phyloP scores from a whole-genome alignment of 306 rosid genomes.

The Crotalaria pallida region DNA sequence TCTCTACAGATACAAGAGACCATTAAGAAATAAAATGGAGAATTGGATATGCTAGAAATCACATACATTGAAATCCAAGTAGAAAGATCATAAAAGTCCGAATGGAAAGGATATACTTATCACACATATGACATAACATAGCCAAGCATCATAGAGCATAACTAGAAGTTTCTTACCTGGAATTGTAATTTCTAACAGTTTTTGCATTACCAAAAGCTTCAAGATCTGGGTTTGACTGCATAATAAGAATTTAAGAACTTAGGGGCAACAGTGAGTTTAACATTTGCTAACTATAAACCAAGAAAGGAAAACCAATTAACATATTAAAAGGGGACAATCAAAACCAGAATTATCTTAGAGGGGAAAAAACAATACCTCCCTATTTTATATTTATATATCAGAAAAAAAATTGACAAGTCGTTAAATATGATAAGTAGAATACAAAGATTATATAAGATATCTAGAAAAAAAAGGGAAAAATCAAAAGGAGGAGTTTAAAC shows the following conservation, averaged over 20 bases:
- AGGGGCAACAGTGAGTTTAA: too few species aligned
- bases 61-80: slow-evolving; percentile 13
- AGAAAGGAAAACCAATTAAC: too few species aligned
- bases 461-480: too few species aligned
- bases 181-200: slow-evolving; percentile 79
- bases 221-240: slow-evolving; percentile 96
- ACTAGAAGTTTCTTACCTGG: too few species aligned
- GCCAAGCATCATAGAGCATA: slow-evolving; percentile 7
- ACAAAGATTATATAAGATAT: too few species aligned
- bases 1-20: background rate
- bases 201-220: slow-evolving; percentile 96
- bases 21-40: background rate
- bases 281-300: too few species aligned
- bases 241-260: too few species aligned
- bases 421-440: background rate
- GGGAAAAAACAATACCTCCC: background rate
- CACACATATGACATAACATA: background rate
- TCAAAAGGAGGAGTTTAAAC: too few species aligned
- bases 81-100: slow-evolving; percentile 1
- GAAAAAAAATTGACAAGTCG: too few species aligned
- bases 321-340: too few species aligned
- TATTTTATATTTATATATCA: slow-evolving; percentile 2
- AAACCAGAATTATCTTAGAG: too few species aligned
- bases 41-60: slow-evolving; percentile 4
- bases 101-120: background rate